Conservation (phyloP, 345 rosid genomes). For the Passiflora organensis region DNA sequence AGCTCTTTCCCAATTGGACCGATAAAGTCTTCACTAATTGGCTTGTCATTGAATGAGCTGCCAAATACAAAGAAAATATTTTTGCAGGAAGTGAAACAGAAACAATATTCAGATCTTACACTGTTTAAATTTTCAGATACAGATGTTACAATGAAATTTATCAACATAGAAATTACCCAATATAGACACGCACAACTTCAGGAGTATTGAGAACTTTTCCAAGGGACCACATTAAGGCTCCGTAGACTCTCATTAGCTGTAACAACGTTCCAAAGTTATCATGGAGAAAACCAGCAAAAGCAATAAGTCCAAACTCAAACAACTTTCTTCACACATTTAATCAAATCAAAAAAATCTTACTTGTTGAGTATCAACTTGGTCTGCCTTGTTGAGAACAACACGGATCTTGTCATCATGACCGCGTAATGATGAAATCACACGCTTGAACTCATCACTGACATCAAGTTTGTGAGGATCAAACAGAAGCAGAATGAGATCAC, state of each 20-base stretch:
- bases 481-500: conserved; percentile 90
- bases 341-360: conserved; percentile 30
- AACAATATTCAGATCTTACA: not conserved
- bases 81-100: conserved; percentile 9
- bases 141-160: not conserved
- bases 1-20: conserved; percentile 93
- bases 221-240: conserved; percentile 98
- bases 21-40: conserved; percentile 59
- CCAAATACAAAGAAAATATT: conserved; percentile 9
- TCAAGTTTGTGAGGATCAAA: conserved; percentile 97
- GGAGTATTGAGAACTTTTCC: conserved; percentile 96
- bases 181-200: conserved; percentile 89
- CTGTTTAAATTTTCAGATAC: too few relatives aligned
- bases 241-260: conserved; percentile 98
- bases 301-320: not conserved
- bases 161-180: conserved; percentile 52
- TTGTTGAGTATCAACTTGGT: conserved; percentile 92
- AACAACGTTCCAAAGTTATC: conserved; percentile 10
- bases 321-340: not conserved
- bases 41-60: conserved; percentile 94
- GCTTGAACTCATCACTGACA: conserved; percentile 96
- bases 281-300: conserved; percentile 2
- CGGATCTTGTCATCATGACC: conserved; percentile 98
- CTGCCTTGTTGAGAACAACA: conserved; percentile 93
- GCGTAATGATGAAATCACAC: conserved; percentile 82